Percentiles rank a stretch among this genome's conserved stretches.
Evolutionary conservation across 768 basidiomycete species (phyloP).

Genomic region (Steccherinum ochraceum): DNA sequence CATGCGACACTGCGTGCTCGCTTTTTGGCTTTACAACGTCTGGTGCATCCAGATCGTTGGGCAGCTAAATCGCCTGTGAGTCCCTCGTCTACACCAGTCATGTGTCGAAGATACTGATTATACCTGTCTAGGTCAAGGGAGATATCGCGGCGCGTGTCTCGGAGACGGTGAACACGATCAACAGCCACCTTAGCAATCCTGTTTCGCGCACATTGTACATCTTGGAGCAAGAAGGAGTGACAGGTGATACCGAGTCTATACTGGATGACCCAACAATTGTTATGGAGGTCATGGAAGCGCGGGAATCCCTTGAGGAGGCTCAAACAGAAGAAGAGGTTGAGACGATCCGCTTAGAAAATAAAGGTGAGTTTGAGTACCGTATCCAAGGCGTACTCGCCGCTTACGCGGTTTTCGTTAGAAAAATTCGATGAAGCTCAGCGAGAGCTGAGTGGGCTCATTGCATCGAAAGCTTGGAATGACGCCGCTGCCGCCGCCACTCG

Average conservation of each 20-base stretch:
- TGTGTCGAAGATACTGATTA: neutral
- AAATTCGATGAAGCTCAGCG: slow-evolving; percentile 41
- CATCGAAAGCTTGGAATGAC: slow-evolving; percentile 42
- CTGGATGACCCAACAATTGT: slow-evolving; percentile 68
- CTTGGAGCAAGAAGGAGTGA: slow-evolving; percentile 52
- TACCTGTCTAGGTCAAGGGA: slow-evolving; percentile 52
- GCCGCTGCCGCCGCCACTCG: slow-evolving; percentile 58
- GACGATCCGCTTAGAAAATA: slow-evolving; percentile 46
- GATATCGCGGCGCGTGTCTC: slow-evolving; percentile 62
- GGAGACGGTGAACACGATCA: slow-evolving; percentile 76
- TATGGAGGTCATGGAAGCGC: slow-evolving; percentile 67
- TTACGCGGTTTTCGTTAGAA: slow-evolving; percentile 36
- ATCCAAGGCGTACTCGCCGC: neutral
- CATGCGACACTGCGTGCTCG: slow-evolving; percentile 48
- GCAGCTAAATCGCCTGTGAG: slow-evolving; percentile 55
- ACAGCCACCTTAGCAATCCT: slow-evolving; percentile 68
- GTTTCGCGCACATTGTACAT: slow-evolving; percentile 78
- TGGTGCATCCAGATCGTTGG: slow-evolving; percentile 88
- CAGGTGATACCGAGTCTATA: slow-evolving; percentile 63
- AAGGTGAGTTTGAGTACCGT: slow-evolving; percentile 36
- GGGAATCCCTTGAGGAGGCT: slow-evolving; percentile 72
- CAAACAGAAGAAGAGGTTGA: slow-evolving; percentile 41
- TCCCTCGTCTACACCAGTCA: slow-evolving; percentile 5
- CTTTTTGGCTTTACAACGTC: slow-evolving; percentile 67
- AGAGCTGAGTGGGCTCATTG: slow-evolving; percentile 45